Base-by-base conservation (phyloP, 805 yeast species). In the Sungouiella thailandica region DNA sequence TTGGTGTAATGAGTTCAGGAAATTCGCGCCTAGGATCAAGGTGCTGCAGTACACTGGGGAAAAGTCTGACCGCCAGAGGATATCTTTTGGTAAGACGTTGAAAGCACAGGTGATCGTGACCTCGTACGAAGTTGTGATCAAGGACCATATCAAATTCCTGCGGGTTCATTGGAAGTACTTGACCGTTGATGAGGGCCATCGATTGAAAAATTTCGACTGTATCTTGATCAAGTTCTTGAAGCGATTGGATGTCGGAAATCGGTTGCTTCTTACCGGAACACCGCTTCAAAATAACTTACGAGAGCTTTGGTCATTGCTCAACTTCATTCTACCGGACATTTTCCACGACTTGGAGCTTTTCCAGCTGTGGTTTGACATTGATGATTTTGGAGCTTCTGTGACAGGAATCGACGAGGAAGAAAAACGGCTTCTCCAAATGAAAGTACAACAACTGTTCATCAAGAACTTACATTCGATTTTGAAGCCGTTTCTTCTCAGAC, bases 111-210 rank as follows among this genome's bases (percentile, higher is more conserved):
- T 88, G 2, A 68, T 90, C 5, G 57, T 90, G 5, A 83, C 96
- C 0, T 81, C 93, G 17, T 90, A 87, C 62, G 96, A 90, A 52
- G 69, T 83, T 10, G 70, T 86, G 1, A 72, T 89, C 29, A 70
- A 74, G 31, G 97, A 93, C 52, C 72, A 78, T 28, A 59, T 61
- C 19, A 68, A 58, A 41, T 65, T 88, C 32, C 65, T 72, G 39
- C 54, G 61, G 2, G 58, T 73, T 8, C 58, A 64, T 16, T 89
- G 97, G 96, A 83, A 79, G 40, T 90, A 78, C 52, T 62, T 90
- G 34, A 83, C 89, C 32, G 95, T 90, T 13, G 98, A 90, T 57
- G 98, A 90, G 58, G 98, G 97, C 5, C 98, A 90, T 57, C 67
- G 98, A 25, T 65, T 90, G 46, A 93, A 90, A 52, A 90, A 90